These are phyloP conservation scores for Fagopyrum tataricum DNA, from an alignment of 148 eudicot species.

Conservation along the genomic window DNA sequence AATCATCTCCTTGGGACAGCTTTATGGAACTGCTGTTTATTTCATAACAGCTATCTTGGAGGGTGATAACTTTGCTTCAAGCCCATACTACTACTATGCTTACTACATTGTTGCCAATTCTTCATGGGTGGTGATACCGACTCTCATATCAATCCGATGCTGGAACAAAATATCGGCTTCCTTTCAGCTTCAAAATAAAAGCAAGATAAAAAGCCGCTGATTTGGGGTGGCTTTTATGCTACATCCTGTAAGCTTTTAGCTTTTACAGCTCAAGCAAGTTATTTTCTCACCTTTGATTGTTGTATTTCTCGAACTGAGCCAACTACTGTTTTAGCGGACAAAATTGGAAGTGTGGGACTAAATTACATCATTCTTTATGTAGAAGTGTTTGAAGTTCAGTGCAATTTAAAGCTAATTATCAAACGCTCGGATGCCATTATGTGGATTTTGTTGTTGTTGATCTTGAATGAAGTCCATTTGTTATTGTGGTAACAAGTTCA, in stretches of 20 bases:
- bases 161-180: constrained; percentile 82
- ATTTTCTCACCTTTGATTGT: neutral
- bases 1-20: constrained; percentile 71
- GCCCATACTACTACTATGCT: constrained; percentile 48
- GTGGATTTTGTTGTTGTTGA: too few relatives aligned
- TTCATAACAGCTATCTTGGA: constrained; percentile 65
- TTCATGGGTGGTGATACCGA: constrained; percentile 68
- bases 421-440: too few relatives aligned
- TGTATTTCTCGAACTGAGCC: neutral
- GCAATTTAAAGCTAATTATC: too few relatives aligned
- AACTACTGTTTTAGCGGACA: neutral
- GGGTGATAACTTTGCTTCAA: constrained; percentile 65
- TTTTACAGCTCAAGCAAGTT: neutral
- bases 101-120: constrained; percentile 64
- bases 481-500: too few relatives aligned
- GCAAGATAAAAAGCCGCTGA: constrained; percentile 53
- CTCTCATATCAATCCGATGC: constrained; percentile 50
- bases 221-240: neutral
- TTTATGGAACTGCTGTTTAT: constrained; percentile 74
- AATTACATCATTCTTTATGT: neutral
- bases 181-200: constrained; percentile 28
- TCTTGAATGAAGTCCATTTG: too few relatives aligned
- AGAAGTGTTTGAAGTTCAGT: neutral
- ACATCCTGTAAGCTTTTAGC: neutral
- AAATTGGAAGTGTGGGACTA: neutral